phyloP scores from a whole-genome alignment of 2,329 filamentous ascomycete genomes.

The Hypoxylon sp. region DNA sequence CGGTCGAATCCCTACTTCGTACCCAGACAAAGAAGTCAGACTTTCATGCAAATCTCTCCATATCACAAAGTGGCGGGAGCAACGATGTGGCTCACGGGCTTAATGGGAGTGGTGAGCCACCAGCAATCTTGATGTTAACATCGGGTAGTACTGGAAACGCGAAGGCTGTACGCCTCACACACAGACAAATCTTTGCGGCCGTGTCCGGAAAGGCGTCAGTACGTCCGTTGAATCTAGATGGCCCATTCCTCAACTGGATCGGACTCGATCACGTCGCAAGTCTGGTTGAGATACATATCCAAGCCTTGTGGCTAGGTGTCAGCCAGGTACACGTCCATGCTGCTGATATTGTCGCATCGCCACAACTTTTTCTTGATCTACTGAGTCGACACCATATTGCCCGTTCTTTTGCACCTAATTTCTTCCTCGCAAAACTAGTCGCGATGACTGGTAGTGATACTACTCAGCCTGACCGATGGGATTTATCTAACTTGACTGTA shows the following conservation, averaged over 20 bases:
- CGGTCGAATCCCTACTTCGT: constrained; percentile 15
- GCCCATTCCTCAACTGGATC: constrained; percentile 64
- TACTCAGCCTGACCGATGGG: constrained; percentile 20
- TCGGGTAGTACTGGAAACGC: constrained; percentile 66
- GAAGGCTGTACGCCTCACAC: constrained; percentile 64
- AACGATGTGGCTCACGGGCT: too few relatives aligned
- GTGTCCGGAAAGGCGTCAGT: constrained; percentile 58
- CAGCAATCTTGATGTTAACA: constrained; percentile 62
- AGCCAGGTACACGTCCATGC: constrained; percentile 64
- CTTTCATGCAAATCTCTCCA: neutral
- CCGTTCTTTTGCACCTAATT: constrained; percentile 62
- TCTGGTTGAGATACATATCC: constrained; percentile 67
- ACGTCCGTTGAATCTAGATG: constrained; percentile 48
- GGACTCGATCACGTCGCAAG: constrained; percentile 68
- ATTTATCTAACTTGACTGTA: constrained; percentile 52
- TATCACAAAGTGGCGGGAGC: too few relatives aligned
- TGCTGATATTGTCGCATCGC: constrained; percentile 58
- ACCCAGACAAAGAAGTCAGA: neutral
- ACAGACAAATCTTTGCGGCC: constrained; percentile 60
- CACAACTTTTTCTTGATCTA: constrained; percentile 57
- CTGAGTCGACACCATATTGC: constrained; percentile 59
- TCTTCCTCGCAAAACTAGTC: constrained; percentile 53
- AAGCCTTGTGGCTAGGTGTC: constrained; percentile 59
- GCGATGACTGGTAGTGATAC: neutral
- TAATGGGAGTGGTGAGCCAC: neutral